phyloP scores from a whole-genome alignment of 202 grass and related monocot genomes.

The Cymbopogon flexuosus region DNA sequence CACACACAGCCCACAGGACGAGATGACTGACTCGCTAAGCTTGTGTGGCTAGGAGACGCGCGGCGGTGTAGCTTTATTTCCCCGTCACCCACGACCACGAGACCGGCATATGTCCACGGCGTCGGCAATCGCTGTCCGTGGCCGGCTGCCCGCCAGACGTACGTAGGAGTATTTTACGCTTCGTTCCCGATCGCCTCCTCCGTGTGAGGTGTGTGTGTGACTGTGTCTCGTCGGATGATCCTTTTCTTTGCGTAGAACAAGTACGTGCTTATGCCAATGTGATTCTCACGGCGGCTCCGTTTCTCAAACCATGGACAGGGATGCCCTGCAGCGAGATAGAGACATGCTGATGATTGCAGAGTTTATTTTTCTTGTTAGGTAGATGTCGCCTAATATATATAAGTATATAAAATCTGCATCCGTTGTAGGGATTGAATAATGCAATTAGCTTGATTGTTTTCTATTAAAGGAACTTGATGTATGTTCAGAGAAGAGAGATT shows the following conservation, averaged over 20 bases:
- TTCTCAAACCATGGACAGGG: background rate
- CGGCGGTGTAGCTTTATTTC: background rate
- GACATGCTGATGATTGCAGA: background rate
- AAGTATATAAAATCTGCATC: background rate
- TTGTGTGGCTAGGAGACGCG: constrained; percentile 16
- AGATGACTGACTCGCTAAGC: background rate
- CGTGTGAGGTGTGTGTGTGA: no score
- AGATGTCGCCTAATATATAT: background rate
- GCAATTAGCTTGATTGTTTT: background rate
- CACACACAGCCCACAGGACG: background rate
- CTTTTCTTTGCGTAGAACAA: background rate
- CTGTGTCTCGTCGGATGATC: background rate
- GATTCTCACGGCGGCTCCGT: background rate
- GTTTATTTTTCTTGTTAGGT: no score
- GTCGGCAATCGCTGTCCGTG: constrained; percentile 18
- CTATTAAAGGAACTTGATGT: background rate
- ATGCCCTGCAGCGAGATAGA: background rate
- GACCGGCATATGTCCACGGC: background rate
- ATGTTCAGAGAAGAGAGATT: background rate
- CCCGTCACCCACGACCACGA: background rate
- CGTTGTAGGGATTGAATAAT: background rate
- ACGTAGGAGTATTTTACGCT: background rate
- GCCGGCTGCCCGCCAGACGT: background rate
- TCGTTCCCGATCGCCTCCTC: background rate
- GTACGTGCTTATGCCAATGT: background rate